Percentiles rank a stretch among this genome's conserved stretches.
Conservation (phyloP, 176 grass and related monocot genomes). For the Miscanthus lutarioriparius region DNA sequence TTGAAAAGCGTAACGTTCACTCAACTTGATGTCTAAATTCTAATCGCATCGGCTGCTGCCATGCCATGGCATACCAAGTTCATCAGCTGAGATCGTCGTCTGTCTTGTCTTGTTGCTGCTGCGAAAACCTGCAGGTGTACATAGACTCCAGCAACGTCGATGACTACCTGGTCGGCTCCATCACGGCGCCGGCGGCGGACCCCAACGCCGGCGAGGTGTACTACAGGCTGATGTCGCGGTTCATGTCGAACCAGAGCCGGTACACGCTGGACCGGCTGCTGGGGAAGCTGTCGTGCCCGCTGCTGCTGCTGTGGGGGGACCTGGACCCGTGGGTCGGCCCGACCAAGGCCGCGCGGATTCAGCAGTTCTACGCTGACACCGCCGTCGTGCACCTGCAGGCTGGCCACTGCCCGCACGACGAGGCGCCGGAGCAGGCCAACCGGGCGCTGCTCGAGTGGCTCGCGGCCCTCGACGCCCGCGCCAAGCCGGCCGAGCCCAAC, state of each 20-base stretch:
- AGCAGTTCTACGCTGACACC: slow-evolving; percentile 79
- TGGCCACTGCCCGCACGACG: slow-evolving; percentile 91
- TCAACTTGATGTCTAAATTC: background rate
- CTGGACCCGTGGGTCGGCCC: slow-evolving; percentile 90
- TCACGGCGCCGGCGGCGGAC: slow-evolving; percentile 74
- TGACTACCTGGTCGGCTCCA: slow-evolving; percentile 78
- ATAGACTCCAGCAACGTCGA: slow-evolving; percentile 75
- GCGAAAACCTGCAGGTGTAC: slow-evolving; percentile 60
- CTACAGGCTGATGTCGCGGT: slow-evolving; percentile 84
- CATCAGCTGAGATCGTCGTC: background rate
- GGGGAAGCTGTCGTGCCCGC: slow-evolving; percentile 68
- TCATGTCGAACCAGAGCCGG: slow-evolving; percentile 91
- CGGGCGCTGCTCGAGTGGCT: slow-evolving; percentile 80
- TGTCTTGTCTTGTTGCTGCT: background rate
- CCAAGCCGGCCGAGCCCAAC: slow-evolving; percentile 25
- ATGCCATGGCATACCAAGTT: background rate
- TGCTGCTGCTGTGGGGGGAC: slow-evolving; percentile 91
- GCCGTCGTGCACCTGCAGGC: slow-evolving; percentile 79
- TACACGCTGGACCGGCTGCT: slow-evolving; percentile 82
- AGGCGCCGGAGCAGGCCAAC: slow-evolving; percentile 84
- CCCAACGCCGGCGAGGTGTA: slow-evolving; percentile 95
- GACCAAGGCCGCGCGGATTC: slow-evolving; percentile 67
- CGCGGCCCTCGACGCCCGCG: slow-evolving; percentile 38
- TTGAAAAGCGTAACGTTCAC: slow-evolving; percentile 63
- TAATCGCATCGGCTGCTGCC: background rate